Evolutionary conservation across 208 protist genomes (phyloP), one percentile per base, ranked within the genome.

Genomic region (Trypanosoma scelopori): DNA sequence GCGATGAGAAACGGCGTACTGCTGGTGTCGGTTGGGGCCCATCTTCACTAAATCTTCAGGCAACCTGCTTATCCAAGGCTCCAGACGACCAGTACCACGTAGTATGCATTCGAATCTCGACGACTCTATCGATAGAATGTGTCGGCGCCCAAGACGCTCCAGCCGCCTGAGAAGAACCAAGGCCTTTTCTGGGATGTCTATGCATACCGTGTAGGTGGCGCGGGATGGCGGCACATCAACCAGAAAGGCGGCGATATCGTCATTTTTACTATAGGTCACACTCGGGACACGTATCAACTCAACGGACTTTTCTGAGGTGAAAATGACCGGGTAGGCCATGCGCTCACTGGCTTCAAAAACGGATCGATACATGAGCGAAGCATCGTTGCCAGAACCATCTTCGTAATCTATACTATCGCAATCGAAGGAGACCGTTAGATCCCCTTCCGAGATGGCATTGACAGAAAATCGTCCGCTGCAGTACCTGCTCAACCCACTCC

Each of bases 361-460:
- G 15, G 57, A 63, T 5, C 20, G 5, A 37, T 63, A 63, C 23
- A 37, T 20, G 3, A 63, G 45, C 4, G 57, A 51, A 1, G 57
- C 57, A 63, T 63, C 57, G 4, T 5, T 12, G n/a, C 43, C 37
- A 32, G 25, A 39, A 41, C 51, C 20, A 18, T 18, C 23, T 4
- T 50, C 39, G 6, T 12, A 45, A 3, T 51, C 42, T 13, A 20
- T 39, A 51, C 15, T 25, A 25, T 52, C 46, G 37, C 45, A 37
- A 39, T 16, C 30, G 25, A 52, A 20, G 4, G 57, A 63, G 18
- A 63, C 28, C 18, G 43, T 52, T 18, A 49, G 18, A 25, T 63
- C 57, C 15, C 49, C 57, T 25, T 63, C 57, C 2, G 28, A 41
- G 42, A 20, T 2, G 20, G n/a, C 4, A 13, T 20, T 1, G 1